These are phyloP conservation scores for Begonia masoniana DNA, from an alignment of 306 rosid genomes.

Conservation along the genomic window DNA sequence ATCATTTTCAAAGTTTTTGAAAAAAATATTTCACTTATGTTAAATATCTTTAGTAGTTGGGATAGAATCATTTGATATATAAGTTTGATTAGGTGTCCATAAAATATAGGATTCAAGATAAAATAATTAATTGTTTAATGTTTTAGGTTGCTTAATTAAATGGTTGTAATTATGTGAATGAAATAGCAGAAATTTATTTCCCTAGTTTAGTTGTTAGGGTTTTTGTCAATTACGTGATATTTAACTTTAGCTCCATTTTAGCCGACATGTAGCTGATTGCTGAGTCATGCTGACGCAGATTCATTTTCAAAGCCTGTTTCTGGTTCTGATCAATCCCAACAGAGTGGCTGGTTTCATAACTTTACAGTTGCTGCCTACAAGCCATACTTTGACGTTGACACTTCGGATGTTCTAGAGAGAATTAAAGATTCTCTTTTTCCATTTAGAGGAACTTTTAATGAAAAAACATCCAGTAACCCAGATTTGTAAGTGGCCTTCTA, in stretches of 20 bases:
- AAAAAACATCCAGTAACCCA: constrained; percentile 70
- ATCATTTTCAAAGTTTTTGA: too few species aligned
- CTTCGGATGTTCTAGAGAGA: constrained; percentile 70
- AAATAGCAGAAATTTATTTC: too few species aligned
- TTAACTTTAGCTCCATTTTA: too few species aligned
- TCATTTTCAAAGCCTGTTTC: constrained; percentile 79
- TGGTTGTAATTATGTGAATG: too few species aligned
- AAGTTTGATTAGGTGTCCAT: too few species aligned
- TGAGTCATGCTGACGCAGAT: constrained; percentile 35
- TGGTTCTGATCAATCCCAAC: constrained; percentile 74
- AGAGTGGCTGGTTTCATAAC: constrained; percentile 61
- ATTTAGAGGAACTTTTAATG: constrained; percentile 79
- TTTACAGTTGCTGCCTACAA: constrained; percentile 59
- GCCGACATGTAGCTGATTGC: constrained; percentile 4
- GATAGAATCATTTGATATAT: neutral
- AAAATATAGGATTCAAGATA: too few species aligned
- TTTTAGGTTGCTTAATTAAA: too few species aligned
- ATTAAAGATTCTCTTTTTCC: constrained; percentile 69
- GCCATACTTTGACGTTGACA: constrained; percentile 69
- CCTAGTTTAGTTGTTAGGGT: too few species aligned
- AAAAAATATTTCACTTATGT: too few species aligned
- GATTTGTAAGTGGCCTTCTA: constrained; percentile 55
- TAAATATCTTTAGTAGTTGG: too few species aligned
- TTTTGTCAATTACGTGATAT: too few species aligned
- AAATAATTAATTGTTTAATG: too few species aligned